phyloP scores from a whole-genome alignment of 73 alveolate genomes.

The Tetrahymena borealis region DNA sequence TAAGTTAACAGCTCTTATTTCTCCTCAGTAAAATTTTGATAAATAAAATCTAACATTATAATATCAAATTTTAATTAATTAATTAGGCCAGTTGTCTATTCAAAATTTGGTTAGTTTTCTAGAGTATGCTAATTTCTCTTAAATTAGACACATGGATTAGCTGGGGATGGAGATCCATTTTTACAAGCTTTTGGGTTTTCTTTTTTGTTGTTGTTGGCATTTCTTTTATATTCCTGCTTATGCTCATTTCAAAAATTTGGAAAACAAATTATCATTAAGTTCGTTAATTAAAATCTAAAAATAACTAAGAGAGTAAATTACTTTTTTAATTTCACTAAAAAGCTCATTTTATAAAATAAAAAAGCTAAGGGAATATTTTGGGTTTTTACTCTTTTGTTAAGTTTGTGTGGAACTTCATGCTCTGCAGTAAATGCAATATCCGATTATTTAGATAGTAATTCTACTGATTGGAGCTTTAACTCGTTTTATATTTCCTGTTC shows the following conservation, averaged over 20 bases:
- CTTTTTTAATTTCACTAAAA: not conserved
- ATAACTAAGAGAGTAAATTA: not conserved
- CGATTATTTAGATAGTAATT: not conserved
- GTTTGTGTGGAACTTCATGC: not conserved
- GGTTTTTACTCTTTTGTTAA: not conserved
- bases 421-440: not conserved
- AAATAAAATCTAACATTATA: too few species aligned
- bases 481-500: not conserved
- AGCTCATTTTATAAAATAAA: not conserved
- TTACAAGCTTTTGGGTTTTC: not conserved
- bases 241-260: not conserved
- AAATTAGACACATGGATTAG: not conserved
- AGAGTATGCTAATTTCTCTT: not conserved
- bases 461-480: not conserved
- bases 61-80: not conserved
- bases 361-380: not conserved
- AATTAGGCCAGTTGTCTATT: not conserved
- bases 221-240: not conserved
- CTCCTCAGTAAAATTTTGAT: not conserved
- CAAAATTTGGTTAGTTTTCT: not conserved
- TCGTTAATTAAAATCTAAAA: not conserved
- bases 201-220: not conserved
- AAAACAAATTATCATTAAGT: not conserved
- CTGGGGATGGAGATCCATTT: not conserved
- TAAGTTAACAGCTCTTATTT: not conserved